These are phyloP conservation scores for Corrigiola litoralis DNA, from an alignment of 179 eudicot genomes.

Conservation along the genomic window DNA sequence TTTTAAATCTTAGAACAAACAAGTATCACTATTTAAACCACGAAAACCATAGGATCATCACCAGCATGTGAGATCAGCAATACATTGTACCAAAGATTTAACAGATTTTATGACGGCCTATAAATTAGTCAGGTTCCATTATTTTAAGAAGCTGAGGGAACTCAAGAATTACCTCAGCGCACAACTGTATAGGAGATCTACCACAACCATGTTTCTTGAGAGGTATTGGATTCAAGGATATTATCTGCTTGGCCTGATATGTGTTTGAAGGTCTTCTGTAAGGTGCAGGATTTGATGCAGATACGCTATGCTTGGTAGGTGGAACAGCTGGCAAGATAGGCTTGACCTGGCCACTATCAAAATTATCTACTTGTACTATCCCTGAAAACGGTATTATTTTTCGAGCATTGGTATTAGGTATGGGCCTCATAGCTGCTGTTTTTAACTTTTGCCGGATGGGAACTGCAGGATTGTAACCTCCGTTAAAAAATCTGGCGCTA, in stretches of 20 bases:
- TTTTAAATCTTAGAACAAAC: neutral
- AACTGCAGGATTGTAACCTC: constrained; percentile 26
- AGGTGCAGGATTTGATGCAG: constrained; percentile 43
- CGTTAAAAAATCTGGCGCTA: constrained; percentile 33
- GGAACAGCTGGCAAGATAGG: constrained; percentile 43
- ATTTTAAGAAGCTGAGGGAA: neutral
- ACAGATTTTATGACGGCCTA: no score
- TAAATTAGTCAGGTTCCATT: no score
- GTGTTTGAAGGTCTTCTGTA: constrained; percentile 59
- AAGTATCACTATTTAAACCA: no score
- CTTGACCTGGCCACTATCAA: constrained; percentile 57
- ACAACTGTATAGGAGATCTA: constrained; percentile 75
- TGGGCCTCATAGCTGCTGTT: constrained; percentile 82
- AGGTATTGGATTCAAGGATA: constrained; percentile 85
- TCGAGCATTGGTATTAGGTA: constrained; percentile 66
- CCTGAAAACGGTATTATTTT: constrained; percentile 73
- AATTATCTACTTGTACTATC: constrained; percentile 41
- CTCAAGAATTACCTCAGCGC: constrained; percentile 59
- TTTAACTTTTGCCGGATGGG: constrained; percentile 46
- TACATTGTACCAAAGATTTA: neutral
- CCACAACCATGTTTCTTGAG: constrained; percentile 93
- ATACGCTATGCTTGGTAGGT: constrained; percentile 41
- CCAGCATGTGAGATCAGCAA: no score
- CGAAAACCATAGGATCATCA: no score
- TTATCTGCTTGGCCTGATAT: constrained; percentile 72